phyloP scores from a whole-genome alignment of 1,139 yeast species.

The Magnusiomyces paraingens region DNA sequence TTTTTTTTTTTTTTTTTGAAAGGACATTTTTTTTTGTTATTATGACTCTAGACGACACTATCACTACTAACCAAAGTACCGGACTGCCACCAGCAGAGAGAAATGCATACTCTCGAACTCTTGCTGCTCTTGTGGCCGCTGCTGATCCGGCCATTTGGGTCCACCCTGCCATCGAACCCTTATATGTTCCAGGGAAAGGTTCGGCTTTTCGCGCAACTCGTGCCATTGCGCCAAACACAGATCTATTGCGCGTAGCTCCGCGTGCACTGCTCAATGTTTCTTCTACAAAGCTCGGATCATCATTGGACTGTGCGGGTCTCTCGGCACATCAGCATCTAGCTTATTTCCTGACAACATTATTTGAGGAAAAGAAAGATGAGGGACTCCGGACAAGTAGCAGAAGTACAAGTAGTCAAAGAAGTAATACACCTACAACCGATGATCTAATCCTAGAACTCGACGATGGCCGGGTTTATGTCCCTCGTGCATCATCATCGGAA shows the following conservation, averaged over 20 bases:
- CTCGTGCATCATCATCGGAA: constrained; percentile 3
- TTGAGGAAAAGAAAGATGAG: constrained; percentile 5
- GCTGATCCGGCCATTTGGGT: neutral
- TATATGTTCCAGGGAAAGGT: constrained; percentile 2
- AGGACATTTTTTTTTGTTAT: neutral
- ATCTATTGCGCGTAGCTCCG: neutral
- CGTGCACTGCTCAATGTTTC: neutral
- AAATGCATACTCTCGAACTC: neutral
- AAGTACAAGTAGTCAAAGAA: too few relatives aligned
- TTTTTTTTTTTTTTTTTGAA: neutral
- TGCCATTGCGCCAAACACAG: neutral
- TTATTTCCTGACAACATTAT: neutral
- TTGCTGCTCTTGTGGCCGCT: neutral
- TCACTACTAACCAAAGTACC: neutral
- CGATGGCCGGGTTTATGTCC: constrained; percentile 1
- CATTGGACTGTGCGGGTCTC: neutral
- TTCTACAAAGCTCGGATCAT: neutral
- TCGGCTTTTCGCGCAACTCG: neutral
- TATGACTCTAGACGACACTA: neutral
- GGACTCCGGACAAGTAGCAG: neutral
- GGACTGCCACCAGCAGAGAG: neutral
- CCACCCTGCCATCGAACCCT: constrained; percentile 6
- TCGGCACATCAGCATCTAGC: constrained; percentile 7
- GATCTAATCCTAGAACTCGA: neutral
- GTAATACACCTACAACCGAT: neutral